A percentile compares a stretch with the other conserved stretches of the same genome.
Conservation (phyloP, 768 basidiomycete genomes). For the Suillus tomentosus region DNA sequence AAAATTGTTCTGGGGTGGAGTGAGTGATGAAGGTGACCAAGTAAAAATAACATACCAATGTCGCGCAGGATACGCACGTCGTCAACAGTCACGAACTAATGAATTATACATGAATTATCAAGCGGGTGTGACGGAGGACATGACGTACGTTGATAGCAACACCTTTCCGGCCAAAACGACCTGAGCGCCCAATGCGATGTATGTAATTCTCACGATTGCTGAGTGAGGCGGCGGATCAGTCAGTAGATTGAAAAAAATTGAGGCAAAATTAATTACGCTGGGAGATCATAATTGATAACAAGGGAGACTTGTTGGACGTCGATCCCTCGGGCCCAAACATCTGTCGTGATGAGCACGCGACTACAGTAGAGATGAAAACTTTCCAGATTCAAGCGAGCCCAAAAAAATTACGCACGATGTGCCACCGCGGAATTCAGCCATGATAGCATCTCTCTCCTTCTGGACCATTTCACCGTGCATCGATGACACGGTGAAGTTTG, state of each 20-base stretch:
- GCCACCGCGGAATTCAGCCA: slow-evolving; percentile 94
- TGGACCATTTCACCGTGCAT: slow-evolving; percentile 98
- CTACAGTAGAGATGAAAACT: slow-evolving; percentile 37
- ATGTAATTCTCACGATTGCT: slow-evolving; percentile 99
- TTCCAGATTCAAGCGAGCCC: slow-evolving; percentile 13
- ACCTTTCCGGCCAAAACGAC: slow-evolving; percentile 98
- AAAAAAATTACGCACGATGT: slow-evolving; percentile 65
- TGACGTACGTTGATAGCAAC: slow-evolving; percentile 94
- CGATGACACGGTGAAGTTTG: slow-evolving; percentile 97
- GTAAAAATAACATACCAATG: slow-evolving; percentile 64
- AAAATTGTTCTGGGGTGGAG: slow-evolving; percentile 78
- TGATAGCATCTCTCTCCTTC: slow-evolving; percentile 93
- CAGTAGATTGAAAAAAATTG: slow-evolving; percentile 14
- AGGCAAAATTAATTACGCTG: slow-evolving; percentile 63
- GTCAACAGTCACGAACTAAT: slow-evolving; percentile 89
- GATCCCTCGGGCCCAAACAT: slow-evolving; percentile 97
- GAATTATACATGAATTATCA: slow-evolving; percentile 21
- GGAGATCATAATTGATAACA: slow-evolving; percentile 96
- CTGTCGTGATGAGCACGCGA: slow-evolving; percentile 93
- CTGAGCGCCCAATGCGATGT: slow-evolving; percentile 98
- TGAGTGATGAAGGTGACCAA: slow-evolving; percentile 17
- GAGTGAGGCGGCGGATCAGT: slow-evolving; percentile 17
- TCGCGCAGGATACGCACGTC: slow-evolving; percentile 96
- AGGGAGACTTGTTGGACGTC: slow-evolving; percentile 98
- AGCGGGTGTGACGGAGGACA: slow-evolving; percentile 13